Evolutionary conservation across 495 filamentous ascomycete genomes (phyloP), one percentile per base, ranked within the genome.

Genomic region (Aspergillus asperescens): DNA sequence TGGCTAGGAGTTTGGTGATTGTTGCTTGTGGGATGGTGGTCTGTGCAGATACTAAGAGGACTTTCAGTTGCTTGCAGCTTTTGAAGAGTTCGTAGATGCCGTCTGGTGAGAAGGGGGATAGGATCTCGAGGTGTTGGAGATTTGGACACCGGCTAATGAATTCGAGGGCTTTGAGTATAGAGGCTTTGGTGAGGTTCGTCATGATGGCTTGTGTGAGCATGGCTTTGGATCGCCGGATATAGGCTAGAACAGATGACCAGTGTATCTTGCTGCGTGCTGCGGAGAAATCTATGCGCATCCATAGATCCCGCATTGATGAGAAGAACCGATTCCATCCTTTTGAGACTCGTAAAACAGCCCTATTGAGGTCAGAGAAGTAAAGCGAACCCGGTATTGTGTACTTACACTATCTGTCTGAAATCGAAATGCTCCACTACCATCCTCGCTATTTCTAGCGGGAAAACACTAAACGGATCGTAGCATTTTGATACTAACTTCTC

Each of bases 221-320:
- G 1, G 62, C 62, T 32, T 69, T 67, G 1, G 71, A 73, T 19
- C 67, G 66, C 23, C 66, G 62, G 24, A 81, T 71, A 55, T 69
- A 80, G 18, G 69, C 62, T 8, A 67, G 56, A 18, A 81, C 55
- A 13, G 76, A 70, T 1, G 57, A 57, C 51, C 65, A 66, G 7
- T 55, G 52, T 7, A 81, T 70, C 18, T 67, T 67, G 54, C 59
- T 55, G 25, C 64, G 67, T 9, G 75, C 75, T 0, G 58, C 57
- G 4, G 68, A 71, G 20, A 84, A 65, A 50, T 83, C 78, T 7
- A 85, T 59, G 32, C 74, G 51, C 50, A 62, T 71, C 80, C 80
- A 85, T 0, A 81, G 60, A 7, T 61, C 52, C 0, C 70, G 64
- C 34, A 68, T 58, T 1, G 70, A 72, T 29, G 62, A 63, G 4